Conservation (phyloP, 805 yeast species). For the Pichia nanzhaoensis region DNA sequence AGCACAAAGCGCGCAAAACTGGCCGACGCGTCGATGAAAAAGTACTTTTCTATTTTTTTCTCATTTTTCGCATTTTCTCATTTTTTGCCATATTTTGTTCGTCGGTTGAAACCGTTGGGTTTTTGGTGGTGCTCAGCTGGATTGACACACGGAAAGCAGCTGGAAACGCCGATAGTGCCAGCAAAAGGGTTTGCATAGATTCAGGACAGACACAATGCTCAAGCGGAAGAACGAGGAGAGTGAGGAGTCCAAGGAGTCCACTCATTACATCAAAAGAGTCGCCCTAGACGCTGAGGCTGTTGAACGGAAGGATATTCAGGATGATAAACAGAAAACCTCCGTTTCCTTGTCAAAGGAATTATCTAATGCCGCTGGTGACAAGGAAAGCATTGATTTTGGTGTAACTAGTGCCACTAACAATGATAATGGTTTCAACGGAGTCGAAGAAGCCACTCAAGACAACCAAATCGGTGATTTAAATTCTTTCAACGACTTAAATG, state of each 20-base stretch:
- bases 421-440: too few species aligned
- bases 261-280: constrained; percentile 55
- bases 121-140: too few species aligned
- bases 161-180: background rate
- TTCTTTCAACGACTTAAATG: background rate
- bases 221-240: constrained; percentile 68
- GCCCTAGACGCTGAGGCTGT: constrained; percentile 61
- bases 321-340: constrained; percentile 38
- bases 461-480: too few species aligned
- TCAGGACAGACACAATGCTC: constrained; percentile 28
- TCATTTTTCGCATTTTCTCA: too few species aligned
- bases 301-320: constrained; percentile 36
- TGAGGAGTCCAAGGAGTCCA: constrained; percentile 27
- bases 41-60: too few species aligned
- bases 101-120: too few species aligned
- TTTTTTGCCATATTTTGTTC: too few species aligned
- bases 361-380: background rate
- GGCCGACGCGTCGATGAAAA: too few species aligned
- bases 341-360: constrained; percentile 23
- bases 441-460: too few species aligned
- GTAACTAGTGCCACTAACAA: too few species aligned
- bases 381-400: background rate
- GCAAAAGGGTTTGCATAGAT: background rate
- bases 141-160: background rate
- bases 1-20: too few species aligned